Evolutionary conservation across 2,329 filamentous ascomycete species (phyloP).

Genomic region (Colletotrichum horii): DNA sequence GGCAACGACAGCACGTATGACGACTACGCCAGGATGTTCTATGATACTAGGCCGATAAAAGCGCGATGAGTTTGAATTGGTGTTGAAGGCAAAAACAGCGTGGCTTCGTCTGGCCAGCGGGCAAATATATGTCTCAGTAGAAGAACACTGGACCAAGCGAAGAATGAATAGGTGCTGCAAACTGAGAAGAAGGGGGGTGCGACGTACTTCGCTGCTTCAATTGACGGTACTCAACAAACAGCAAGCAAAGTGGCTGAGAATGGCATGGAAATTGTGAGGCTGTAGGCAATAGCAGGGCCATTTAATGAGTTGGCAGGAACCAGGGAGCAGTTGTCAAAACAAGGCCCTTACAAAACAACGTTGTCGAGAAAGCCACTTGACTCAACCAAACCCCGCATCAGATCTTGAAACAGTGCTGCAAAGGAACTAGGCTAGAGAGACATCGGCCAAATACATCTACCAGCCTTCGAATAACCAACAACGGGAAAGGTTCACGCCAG

Average conservation of each 20-base stretch:
- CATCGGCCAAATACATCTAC: not conserved
- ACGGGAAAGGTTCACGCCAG: not conserved
- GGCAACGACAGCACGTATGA: not conserved
- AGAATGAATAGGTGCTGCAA: not conserved
- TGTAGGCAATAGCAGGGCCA: not conserved
- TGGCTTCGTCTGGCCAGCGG: not conserved
- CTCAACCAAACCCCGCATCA: not conserved
- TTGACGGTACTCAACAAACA: not conserved
- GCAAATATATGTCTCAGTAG: not conserved
- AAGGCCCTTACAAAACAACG: not conserved
- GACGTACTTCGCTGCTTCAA: not conserved
- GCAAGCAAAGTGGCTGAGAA: not conserved
- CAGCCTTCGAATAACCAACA: not conserved
- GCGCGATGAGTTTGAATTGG: not conserved
- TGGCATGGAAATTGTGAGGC: not conserved
- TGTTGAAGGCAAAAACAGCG: not conserved
- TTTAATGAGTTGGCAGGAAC: not conserved
- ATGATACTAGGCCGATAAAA: not conserved
- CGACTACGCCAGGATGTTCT: not conserved
- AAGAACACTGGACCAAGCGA: not conserved
- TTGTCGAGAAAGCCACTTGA: not conserved
- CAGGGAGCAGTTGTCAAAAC: not conserved
- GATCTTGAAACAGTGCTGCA: not conserved
- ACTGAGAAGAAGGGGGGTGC: not conserved
- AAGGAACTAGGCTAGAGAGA: not conserved